Evolutionary conservation across 1,139 yeast genomes (phyloP), one percentile per base, ranked within the genome.

Genomic region (Taphrina communis): DNA sequence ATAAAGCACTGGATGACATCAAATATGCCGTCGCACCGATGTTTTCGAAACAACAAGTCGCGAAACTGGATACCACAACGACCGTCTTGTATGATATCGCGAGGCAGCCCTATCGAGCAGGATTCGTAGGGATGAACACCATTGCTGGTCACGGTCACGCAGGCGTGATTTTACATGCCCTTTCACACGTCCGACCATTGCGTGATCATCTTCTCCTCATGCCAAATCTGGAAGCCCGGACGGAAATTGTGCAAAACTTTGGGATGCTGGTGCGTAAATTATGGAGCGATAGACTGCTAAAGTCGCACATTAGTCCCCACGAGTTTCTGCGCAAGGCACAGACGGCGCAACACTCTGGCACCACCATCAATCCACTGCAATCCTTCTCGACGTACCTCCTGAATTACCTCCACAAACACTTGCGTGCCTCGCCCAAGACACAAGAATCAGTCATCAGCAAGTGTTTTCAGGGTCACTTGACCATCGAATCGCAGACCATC

Each of bases 121-220:
- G 96, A 0, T 88, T 79, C 73, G 80, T 89, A 42, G 92, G 93
- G 0, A 74, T 89, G 69, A 87, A 86, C 75, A 84, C 84, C 73
- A 80, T 85, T 66, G 79, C 82, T 59, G 77, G 78, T 7, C 82
- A 82, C 68, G 87, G 83, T 70, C 86, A 85, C 73, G 79, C 86
- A 51, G 88, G 86, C 73, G 89, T 84, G 0, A 76, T 87, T 0
- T 70, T 89, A 7, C 89, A 86, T 71, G 77, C 83, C 14, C 66
- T 90, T 6, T 78, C 85, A 0, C 96, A 89, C 76, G 77, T 86
- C 0, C 72, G 77, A 0, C 81, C 82, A 0, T 71, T 89, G 0
- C 76, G 93, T 63, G 84, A 89, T 74, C 82, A 76, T 70, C 79
- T 85, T 63, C 74, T 89, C 56, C 72, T 80, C 6, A 72, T 78